phyloP scores from a whole-genome alignment of 2,329 filamentous ascomycete genomes.

The Aspergillus glaucus region DNA sequence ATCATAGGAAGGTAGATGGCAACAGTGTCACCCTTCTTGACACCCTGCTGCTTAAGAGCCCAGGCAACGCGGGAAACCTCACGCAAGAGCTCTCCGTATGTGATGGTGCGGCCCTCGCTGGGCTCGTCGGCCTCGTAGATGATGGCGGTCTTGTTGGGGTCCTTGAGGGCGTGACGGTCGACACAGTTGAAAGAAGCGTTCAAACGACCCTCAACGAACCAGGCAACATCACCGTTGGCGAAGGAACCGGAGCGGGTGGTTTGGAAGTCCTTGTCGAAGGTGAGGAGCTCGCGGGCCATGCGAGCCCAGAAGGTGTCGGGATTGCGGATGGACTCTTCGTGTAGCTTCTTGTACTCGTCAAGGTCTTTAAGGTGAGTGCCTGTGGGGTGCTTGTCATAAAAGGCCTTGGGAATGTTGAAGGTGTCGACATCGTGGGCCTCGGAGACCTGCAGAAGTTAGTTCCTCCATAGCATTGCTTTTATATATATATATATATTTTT shows the following conservation, averaged over 20 bases:
- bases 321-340: conserved; percentile 79
- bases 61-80: conserved; percentile 84
- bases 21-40: conserved; percentile 94
- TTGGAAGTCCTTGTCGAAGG: conserved; percentile 86
- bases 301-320: conserved; percentile 86
- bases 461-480: background rate
- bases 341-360: conserved; percentile 58
- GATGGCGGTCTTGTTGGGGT: conserved; percentile 89
- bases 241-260: conserved; percentile 78
- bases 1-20: conserved; percentile 99
- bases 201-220: conserved; percentile 89
- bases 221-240: conserved; percentile 73
- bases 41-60: conserved; percentile 89
- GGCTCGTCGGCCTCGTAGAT: conserved; percentile 98
- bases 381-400: conserved; percentile 53
- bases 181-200: conserved; percentile 98
- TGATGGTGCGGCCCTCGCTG: conserved; percentile 77
- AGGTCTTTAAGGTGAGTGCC: conserved; percentile 55
- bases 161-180: conserved; percentile 91
- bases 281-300: conserved; percentile 78
- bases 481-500: background rate
- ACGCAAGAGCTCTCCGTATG: conserved; percentile 85
- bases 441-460: conserved; percentile 24
- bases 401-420: conserved; percentile 53
- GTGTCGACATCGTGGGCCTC: conserved; percentile 46